Evolutionary conservation across 1,139 yeast species (phyloP), one percentile per base, ranked within the genome.

Genomic region (Suhomyces wounanorum): DNA sequence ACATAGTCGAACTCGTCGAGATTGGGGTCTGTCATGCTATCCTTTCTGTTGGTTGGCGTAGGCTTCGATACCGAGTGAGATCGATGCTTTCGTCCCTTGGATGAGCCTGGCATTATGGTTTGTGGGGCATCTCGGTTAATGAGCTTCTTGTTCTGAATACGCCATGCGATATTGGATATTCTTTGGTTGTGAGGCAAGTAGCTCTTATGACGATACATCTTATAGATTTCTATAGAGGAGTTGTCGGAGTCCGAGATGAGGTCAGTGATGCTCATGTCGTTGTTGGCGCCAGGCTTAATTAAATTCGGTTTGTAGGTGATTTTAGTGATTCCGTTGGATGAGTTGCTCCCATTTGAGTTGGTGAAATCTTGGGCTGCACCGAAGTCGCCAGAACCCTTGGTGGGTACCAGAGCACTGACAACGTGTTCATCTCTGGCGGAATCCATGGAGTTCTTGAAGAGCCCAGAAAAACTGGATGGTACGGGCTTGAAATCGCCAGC

Each of bases 1-100:
- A 76, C 79, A 54, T 77, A 76, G 61, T 77, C 81, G 57, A 77
- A 77, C 48, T 75, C 79, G 49, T 75, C 80, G 42, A 69, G 56
- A 52, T 61, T 68, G 7, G 75, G 70, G 47, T 66, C 70, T 43
- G 61, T 59, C 23, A 44, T 16, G 26, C 49, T 38, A 17, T 44
- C 46, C 42, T 52, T 50, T 45, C 53, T 55, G 30, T 21, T 26
- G 7, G 41, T n/a, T 9, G 48, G 10, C 3, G 42, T n/a, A 7
- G 53, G 52, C 40, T 50, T 50, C 26, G 52, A 8, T 33, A 47
- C 40, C 21, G 52, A 44, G n/a, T 47, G 47, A 30, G 51, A 43
- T 23, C 52, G 38, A 13, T 56, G 55, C 39, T 54, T 55, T 39
- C 55, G 43, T 18, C 49, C 55, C 25, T 44, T 48, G 14, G 45